Evolutionary conservation across 768 basidiomycete species (phyloP).

Genomic region (Pleurotus djamor): DNA sequence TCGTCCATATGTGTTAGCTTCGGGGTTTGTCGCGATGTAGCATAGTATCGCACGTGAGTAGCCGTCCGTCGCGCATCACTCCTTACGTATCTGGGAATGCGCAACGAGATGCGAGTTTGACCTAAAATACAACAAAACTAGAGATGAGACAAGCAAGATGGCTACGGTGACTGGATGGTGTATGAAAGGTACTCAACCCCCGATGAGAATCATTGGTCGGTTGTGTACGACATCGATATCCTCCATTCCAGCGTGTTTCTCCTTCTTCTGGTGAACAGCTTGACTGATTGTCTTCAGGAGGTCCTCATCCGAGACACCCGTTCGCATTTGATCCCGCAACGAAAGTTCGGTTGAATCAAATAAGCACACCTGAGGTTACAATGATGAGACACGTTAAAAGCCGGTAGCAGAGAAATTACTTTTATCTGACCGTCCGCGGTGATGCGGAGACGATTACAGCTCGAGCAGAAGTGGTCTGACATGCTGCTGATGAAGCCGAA

Average conservation of each 20-base stretch:
- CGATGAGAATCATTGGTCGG: constrained; percentile 90
- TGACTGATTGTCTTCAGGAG: constrained; percentile 57
- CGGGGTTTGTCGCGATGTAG: constrained; percentile 15
- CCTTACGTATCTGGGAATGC: not conserved
- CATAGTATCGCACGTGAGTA: constrained; percentile 19
- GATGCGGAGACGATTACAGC: constrained; percentile 80
- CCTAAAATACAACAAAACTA: not conserved
- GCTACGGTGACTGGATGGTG: not conserved
- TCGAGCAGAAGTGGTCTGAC: constrained; percentile 90
- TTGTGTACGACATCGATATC: constrained; percentile 74
- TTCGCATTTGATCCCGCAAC: constrained; percentile 70
- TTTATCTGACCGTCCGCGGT: constrained; percentile 94
- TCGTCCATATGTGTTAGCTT: constrained; percentile 71
- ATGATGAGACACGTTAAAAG: not conserved
- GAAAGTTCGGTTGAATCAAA: constrained; percentile 86
- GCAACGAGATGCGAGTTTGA: not conserved
- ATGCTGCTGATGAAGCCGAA: constrained; percentile 92
- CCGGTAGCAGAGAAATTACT: constrained; percentile 27
- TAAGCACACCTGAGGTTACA: constrained; percentile 65
- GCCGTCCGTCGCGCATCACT: constrained; percentile 9
- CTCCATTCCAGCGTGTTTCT: constrained; percentile 85
- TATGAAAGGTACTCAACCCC: constrained; percentile 69
- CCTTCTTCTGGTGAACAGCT: constrained; percentile 72
- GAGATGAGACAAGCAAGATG: not conserved
- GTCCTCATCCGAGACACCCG: constrained; percentile 60